These are phyloP conservation scores for Cyamopsis tetragonoloba DNA, from an alignment of 306 rosid species.

Conservation along the genomic window DNA sequence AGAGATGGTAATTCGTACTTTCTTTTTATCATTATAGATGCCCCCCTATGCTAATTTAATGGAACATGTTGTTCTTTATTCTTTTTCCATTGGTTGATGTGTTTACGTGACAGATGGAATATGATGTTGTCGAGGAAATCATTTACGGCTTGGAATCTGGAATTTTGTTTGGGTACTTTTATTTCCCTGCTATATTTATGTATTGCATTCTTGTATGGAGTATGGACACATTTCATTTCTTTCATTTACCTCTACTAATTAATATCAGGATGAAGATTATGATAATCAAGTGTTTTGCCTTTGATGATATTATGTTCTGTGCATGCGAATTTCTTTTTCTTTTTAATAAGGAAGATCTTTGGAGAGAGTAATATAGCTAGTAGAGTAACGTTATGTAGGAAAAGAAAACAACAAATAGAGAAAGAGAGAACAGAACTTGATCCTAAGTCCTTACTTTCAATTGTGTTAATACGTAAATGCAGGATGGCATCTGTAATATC, in stretches of 20 bases:
- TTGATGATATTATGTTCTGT: background rate
- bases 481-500: conserved; percentile 98
- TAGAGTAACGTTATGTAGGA: background rate
- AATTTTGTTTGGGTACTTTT: conserved; percentile 80
- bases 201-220: conserved; percentile 5
- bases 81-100: conserved; percentile 10
- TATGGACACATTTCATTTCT: background rate
- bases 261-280: background rate
- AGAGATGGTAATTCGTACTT: conserved; percentile 64
- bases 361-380: background rate
- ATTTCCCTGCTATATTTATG: conserved; percentile 15
- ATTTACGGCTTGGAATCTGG: conserved; percentile 97
- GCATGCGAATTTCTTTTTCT: background rate
- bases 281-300: background rate
- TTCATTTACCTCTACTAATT: conserved; percentile 11
- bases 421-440: background rate
- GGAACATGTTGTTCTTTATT: background rate
- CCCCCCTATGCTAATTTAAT: background rate
- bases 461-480: conserved; percentile 29
- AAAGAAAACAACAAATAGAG: background rate
- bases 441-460: background rate
- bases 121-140: conserved; percentile 89
- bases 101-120: conserved; percentile 70
- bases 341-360: background rate
- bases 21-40: conserved; percentile 5